Conservation (phyloP, 148 eudicot genomes). For the Agrostemma githago region DNA sequence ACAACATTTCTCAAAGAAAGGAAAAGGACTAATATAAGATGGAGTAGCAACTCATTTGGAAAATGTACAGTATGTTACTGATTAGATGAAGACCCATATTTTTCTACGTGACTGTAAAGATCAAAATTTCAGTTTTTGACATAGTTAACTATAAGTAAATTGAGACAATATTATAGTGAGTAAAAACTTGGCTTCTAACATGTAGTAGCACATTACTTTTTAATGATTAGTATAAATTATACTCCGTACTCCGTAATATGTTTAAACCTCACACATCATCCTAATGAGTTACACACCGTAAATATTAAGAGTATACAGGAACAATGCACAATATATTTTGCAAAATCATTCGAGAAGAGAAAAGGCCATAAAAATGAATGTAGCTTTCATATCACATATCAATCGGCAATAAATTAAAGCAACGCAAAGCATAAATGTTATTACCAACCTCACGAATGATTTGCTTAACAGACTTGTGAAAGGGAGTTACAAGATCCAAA, state of each 20-base stretch:
- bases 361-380: background rate
- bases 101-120: background rate
- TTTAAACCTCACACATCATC: background rate
- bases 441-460: constrained; percentile 67
- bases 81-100: background rate
- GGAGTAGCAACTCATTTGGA: background rate
- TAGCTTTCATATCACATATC: background rate
- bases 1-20: background rate
- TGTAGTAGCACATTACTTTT: background rate
- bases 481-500: constrained; percentile 73
- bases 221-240: background rate
- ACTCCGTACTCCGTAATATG: no score
- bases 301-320: no score
- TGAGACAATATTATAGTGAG: background rate
- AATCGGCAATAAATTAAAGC: background rate
- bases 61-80: background rate
- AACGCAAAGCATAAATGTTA: background rate
- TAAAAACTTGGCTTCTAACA: background rate
- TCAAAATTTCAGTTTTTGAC: background rate
- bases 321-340: background rate
- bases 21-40: background rate
- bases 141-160: background rate
- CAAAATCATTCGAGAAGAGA: background rate
- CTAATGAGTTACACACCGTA: background rate
- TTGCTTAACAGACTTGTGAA: constrained; percentile 76